Percentiles rank a stretch among this genome's conserved stretches.
phyloP scores from a whole-genome alignment of 805 yeast genomes.

The Teunomyces cretensis region DNA sequence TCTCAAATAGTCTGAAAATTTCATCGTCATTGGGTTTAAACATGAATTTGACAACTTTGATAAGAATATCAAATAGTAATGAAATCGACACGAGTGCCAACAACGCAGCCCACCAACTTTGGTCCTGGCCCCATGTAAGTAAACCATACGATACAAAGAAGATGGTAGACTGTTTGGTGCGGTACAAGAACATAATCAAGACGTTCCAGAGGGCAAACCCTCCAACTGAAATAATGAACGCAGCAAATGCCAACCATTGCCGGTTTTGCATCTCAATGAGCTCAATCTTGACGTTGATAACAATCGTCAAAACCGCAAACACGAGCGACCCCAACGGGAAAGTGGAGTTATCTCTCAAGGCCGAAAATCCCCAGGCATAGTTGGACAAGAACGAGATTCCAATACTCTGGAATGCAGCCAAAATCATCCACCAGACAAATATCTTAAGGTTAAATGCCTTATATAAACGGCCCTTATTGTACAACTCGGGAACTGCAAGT shows the following conservation, averaged over 20 bases:
- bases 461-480: constrained; percentile 70
- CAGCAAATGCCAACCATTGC: constrained; percentile 64
- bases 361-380: constrained; percentile 68
- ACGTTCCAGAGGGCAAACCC: constrained; percentile 90
- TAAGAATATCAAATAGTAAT: constrained; percentile 61
- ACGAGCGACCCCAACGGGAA: constrained; percentile 79
- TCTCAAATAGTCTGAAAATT: constrained; percentile 73
- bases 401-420: constrained; percentile 73
- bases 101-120: constrained; percentile 84
- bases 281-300: constrained; percentile 77
- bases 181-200: constrained; percentile 68
- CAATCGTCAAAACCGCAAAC: constrained; percentile 67
- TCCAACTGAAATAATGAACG: constrained; percentile 67
- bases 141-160: constrained; percentile 74
- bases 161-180: constrained; percentile 50
- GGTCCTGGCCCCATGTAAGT: constrained; percentile 72
- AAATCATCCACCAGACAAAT: constrained; percentile 74
- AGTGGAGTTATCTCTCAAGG: constrained; percentile 69
- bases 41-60: constrained; percentile 56
- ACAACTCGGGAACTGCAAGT: constrained; percentile 88
- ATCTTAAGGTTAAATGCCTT: constrained; percentile 70
- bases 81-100: constrained; percentile 59
- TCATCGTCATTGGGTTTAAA: constrained; percentile 74
- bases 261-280: constrained; percentile 78
- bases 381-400: constrained; percentile 66